Base-by-base conservation (phyloP, 495 filamentous ascomycete genomes). In the Aspergillus nanangensis region DNA sequence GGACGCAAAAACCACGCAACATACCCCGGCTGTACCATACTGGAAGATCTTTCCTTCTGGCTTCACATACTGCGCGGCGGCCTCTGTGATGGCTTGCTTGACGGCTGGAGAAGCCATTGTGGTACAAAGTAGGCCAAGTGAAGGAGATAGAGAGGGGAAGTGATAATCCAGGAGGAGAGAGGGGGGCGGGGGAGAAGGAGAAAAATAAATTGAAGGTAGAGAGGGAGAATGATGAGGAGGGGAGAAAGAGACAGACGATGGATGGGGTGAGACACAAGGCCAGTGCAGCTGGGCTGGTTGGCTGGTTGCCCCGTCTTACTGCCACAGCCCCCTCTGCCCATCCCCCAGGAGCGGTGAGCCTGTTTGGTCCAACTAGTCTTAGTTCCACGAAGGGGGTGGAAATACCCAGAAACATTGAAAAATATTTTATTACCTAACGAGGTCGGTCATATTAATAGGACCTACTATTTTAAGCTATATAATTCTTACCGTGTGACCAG, bases 21-120 rank as follows among this genome's bases (percentile, higher is more conserved):
- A 66, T 71, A 87, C 83, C 41, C 93, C 93, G 27, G 93, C 94
- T 38, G 93, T 99, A 54, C 93, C 93, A 80, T 99, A 99, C 52
- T 83, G 77, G 69, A 94, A 97, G 23, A 80, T 67, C 48, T 71
- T 79, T 37, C 79, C 85, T 42, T 76, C 75, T 3, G 86, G 81
- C 66, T 88, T 90, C 20, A 84, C 77, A 50, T 75, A 74, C 43
- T 71, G 65, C 51, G 58, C 51, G 32, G 67, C 69, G 20, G 71
- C 71, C 44, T 69, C 61, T 38, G 64, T 41, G 59, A 74, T 72
- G 25, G 70, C 70, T 57, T 70, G 58, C 51, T 67, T 67, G 45
- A 71, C 47, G 55, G 63, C 63, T 23, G 62, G 63, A 55, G 71
- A 72, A 55, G 67, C 71, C 71, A 74, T 72, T 59, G 56, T 63